Evolutionary conservation across 371 early-diverging fungal species (phyloP).

Genomic region (Basidiobolus meristosporus): DNA sequence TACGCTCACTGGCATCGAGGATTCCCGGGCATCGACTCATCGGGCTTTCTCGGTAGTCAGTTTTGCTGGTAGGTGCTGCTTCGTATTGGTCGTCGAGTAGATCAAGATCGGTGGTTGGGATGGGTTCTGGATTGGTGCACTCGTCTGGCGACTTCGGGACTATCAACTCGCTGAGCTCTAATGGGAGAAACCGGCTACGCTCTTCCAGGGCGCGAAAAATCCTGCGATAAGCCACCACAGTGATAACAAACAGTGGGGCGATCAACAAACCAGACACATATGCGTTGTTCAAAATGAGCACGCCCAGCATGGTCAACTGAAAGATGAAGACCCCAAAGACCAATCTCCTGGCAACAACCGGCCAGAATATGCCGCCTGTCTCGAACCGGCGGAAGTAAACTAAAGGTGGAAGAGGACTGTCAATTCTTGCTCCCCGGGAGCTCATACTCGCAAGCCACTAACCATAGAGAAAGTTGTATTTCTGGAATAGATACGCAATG

Average conservation of each 20-base stretch:
- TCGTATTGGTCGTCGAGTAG: constrained; percentile 47
- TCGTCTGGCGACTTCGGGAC: too few relatives aligned
- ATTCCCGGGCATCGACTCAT: constrained; percentile 53
- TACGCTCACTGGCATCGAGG: constrained; percentile 49
- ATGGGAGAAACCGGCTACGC: constrained; percentile 22
- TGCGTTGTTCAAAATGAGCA: constrained; percentile 34
- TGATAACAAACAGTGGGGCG: constrained; percentile 23
- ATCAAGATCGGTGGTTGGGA: background rate
- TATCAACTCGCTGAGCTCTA: constrained; percentile 4
- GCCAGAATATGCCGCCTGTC: constrained; percentile 55
- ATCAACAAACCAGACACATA: constrained; percentile 20
- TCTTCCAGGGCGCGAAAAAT: constrained; percentile 27
- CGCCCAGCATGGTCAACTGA: constrained; percentile 68
- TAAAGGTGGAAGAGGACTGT: too few relatives aligned
- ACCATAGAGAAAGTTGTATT: constrained; percentile 61
- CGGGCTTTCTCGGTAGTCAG: constrained; percentile 45
- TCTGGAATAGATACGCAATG: constrained; percentile 51
- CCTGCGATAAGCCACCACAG: constrained; percentile 24
- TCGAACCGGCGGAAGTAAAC: constrained; percentile 68
- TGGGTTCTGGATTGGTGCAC: too few relatives aligned
- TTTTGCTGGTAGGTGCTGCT: constrained; percentile 27
- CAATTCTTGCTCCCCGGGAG: too few relatives aligned
- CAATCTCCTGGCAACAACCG: constrained; percentile 32
- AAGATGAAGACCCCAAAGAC: too few relatives aligned
- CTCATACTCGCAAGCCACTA: too few relatives aligned